Conservation (phyloP, 2,329 filamentous ascomycete genomes). For the Aspergillus nomiae region DNA sequence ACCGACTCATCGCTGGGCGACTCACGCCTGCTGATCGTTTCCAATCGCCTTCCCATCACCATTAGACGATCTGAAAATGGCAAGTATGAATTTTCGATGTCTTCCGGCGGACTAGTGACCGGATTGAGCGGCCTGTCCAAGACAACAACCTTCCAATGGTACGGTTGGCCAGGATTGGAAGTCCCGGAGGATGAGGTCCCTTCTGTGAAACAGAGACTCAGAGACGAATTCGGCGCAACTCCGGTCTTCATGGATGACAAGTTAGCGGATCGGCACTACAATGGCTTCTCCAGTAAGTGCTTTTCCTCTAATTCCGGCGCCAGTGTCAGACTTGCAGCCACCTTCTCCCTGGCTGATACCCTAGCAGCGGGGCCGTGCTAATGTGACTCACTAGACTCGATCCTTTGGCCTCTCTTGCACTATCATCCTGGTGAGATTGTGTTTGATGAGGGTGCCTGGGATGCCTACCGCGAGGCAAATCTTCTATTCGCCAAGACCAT, state of each 20-base stretch:
- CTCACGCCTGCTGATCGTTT: slow-evolving; percentile 71
- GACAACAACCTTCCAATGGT: slow-evolving; percentile 91
- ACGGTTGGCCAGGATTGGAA: slow-evolving; percentile 91
- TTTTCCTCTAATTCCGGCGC: background rate
- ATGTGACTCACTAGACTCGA: slow-evolving; percentile 65
- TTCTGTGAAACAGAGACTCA: slow-evolving; percentile 71
- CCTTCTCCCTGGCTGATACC: background rate
- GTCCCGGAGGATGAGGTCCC: slow-evolving; percentile 78
- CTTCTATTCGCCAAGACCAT: slow-evolving; percentile 84
- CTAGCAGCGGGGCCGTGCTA: background rate
- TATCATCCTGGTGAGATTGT: slow-evolving; percentile 97
- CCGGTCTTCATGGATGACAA: slow-evolving; percentile 90
- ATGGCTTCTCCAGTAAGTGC: slow-evolving; percentile 84
- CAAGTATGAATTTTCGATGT: slow-evolving; percentile 88
- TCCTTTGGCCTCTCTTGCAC: slow-evolving; percentile 95
- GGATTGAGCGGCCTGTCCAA: slow-evolving; percentile 86
- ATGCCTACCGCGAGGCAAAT: slow-evolving; percentile 88
- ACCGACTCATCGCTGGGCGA: slow-evolving; percentile 19
- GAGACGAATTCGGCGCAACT: slow-evolving; percentile 80
- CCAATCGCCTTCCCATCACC: slow-evolving; percentile 89
- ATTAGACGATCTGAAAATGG: slow-evolving; percentile 88
- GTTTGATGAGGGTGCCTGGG: slow-evolving; percentile 90
- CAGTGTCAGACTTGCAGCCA: background rate
- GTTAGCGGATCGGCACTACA: slow-evolving; percentile 89
- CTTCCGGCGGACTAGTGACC: slow-evolving; percentile 87